Evolutionary conservation across 495 filamentous ascomycete species (phyloP).

Genomic region (Aspergillus bridgeri): DNA sequence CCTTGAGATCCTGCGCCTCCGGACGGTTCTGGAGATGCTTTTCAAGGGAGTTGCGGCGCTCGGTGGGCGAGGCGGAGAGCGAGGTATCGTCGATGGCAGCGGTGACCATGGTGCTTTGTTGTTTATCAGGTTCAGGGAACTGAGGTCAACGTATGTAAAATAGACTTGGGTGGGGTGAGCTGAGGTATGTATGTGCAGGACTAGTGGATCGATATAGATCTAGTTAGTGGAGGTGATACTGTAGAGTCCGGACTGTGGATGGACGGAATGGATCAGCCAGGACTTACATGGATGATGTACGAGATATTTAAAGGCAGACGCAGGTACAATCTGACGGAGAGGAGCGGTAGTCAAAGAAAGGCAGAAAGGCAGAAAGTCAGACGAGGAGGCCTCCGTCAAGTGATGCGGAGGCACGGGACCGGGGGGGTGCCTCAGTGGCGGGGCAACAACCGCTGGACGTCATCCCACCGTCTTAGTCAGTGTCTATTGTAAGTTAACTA

Average conservation of each 20-base stretch:
- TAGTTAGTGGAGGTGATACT: neutral
- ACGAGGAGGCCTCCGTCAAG: neutral
- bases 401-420: constrained; percentile 1
- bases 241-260: constrained; percentile 6
- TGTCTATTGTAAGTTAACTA: neutral
- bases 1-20: constrained; percentile 74
- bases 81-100: constrained; percentile 36
- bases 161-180: neutral
- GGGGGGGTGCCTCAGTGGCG: neutral
- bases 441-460: neutral
- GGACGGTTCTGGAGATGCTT: constrained; percentile 78
- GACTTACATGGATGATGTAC: no score
- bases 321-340: neutral
- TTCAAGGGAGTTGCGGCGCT: constrained; percentile 85
- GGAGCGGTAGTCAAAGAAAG: no score
- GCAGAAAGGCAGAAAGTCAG: neutral
- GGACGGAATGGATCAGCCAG: no score
- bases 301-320: neutral
- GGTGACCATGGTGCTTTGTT: constrained; percentile 22
- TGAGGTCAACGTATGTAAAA: neutral
- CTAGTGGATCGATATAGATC: neutral
- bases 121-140: neutral
- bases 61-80: constrained; percentile 53
- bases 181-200: neutral
- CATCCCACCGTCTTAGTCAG: neutral